These are phyloP conservation scores for Aspergillus ruber DNA, from an alignment of 2,329 filamentous ascomycete species.

Conservation along the genomic window DNA sequence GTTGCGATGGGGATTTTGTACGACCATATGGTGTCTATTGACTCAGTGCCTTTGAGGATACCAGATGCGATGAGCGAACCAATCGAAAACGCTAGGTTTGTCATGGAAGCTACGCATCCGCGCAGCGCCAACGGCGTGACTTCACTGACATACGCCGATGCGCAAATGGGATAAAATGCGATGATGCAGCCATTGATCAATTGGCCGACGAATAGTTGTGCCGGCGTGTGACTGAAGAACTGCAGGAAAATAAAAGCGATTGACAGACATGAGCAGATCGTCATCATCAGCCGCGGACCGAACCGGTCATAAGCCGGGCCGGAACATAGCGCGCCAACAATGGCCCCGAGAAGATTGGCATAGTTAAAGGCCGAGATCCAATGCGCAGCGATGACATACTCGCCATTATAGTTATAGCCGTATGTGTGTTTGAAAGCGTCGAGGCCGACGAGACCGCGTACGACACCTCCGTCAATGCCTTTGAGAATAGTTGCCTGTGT, in stretches of 20 bases:
- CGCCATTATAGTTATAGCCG: conserved; percentile 19
- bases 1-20: conserved; percentile 22
- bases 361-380: conserved; percentile 24
- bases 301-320: conserved; percentile 22
- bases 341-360: conserved; percentile 19
- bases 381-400: conserved; percentile 17
- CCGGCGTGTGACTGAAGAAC: conserved; percentile 54
- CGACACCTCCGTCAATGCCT: conserved; percentile 19
- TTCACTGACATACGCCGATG: conserved; percentile 32
- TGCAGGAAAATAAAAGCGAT: conserved; percentile 55
- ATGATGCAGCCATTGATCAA: conserved; percentile 55
- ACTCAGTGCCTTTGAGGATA: conserved; percentile 19
- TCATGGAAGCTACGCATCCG: conserved; percentile 23
- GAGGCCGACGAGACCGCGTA: conserved; percentile 21
- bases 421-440: conserved; percentile 21
- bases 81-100: conserved; percentile 25
- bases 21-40: conserved; percentile 10
- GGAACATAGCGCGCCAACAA: conserved; percentile 18
- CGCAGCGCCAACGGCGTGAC: conserved; percentile 25
- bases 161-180: conserved; percentile 56
- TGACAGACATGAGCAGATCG: conserved; percentile 17
- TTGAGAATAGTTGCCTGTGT: conserved; percentile 15
- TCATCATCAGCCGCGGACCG: conserved; percentile 21
- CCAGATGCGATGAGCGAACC: conserved; percentile 28
- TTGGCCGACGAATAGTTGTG: conserved; percentile 55